Evolutionary conservation across 768 basidiomycete species (phyloP), one percentile per base, ranked within the genome.

Genomic region (Floccularia luteovirens): DNA sequence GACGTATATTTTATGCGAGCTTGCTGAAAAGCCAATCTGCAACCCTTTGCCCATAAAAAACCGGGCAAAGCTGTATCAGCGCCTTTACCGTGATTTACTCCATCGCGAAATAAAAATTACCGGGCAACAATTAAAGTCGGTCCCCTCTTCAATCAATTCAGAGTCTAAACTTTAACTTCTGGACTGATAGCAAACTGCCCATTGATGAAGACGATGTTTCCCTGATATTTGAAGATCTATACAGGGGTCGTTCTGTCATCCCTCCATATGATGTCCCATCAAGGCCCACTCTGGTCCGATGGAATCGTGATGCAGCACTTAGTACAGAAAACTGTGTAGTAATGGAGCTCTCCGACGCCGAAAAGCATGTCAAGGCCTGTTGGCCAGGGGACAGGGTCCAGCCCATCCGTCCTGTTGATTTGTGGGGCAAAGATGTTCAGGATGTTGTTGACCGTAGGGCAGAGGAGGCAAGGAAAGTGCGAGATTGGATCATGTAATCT

Each of bases 1-100:
- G 14, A 89, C 90, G 0, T 97, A 89, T 54, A 78, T 99, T 42
- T 63, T 93, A 4, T 89, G 87, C 56, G 83, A 83, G 42, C 63
- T 97, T 37, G 89, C 91, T 1, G 84, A 75, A 3, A 89, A 88
- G 53, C 84, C 89, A 0, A 82, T 96, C 38, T 56, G 63, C 31
- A 87, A 93, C 48, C 89, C 91, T 2, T 64, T 94, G 2, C 80
- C 91, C 4, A 79, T 92, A 49, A 93, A 92, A 59, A 80, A 82
- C 44, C 75, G 91, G 34, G 77, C 70, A 53, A 91, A 92, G 58
- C 60, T 91, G 24, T 92, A 93, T 47, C 83, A 89, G 46, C 69
- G 81, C 11, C 69, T 96, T 14, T 74, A 82, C 47, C 75, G 80
- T 21, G 87, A 88, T 47, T 63, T 96, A n/a, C 70, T 80, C 8